A percentile compares a stretch with the other conserved stretches of the same genome.
Conservation (phyloP, 129 eudicot genomes). For the Calendula officinalis region DNA sequence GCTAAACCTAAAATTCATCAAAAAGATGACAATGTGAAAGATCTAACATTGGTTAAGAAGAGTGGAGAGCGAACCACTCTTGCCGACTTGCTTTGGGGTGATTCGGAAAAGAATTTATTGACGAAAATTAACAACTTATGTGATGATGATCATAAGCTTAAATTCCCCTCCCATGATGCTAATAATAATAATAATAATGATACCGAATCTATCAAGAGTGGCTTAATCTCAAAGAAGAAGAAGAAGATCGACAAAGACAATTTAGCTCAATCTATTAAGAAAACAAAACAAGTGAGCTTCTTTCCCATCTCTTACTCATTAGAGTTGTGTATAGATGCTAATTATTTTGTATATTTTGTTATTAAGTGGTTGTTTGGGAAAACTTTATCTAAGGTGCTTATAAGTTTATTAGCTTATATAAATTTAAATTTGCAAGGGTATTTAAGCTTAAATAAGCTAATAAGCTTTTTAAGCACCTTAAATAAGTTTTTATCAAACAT, state of each 20-base stretch:
- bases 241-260: slow-evolving; percentile 26
- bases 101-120: slow-evolving; percentile 33
- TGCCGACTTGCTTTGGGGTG: slow-evolving; percentile 59
- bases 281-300: slow-evolving; percentile 48
- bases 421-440: too few species aligned
- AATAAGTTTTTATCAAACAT: not conserved
- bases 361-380: not conserved
- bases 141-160: slow-evolving; percentile 20
- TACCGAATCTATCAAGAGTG: slow-evolving; percentile 17
- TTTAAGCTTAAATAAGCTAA: not conserved
- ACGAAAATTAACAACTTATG: not conserved
- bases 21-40: not conserved
- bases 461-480: not conserved
- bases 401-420: too few species aligned
- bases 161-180: slow-evolving; percentile 1
- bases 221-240: slow-evolving; percentile 35
- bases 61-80: slow-evolving; percentile 54
- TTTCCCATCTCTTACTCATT: not conserved
- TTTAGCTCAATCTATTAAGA: slow-evolving; percentile 39
- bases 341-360: not conserved
- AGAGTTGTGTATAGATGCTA: not conserved
- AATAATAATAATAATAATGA: too few species aligned
- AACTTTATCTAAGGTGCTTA: not conserved
- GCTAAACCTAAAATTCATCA: slow-evolving; percentile 19
- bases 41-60: slow-evolving; percentile 21